phyloP scores from a whole-genome alignment of 176 grass and related monocot genomes.

The Aegilops bicornis region DNA sequence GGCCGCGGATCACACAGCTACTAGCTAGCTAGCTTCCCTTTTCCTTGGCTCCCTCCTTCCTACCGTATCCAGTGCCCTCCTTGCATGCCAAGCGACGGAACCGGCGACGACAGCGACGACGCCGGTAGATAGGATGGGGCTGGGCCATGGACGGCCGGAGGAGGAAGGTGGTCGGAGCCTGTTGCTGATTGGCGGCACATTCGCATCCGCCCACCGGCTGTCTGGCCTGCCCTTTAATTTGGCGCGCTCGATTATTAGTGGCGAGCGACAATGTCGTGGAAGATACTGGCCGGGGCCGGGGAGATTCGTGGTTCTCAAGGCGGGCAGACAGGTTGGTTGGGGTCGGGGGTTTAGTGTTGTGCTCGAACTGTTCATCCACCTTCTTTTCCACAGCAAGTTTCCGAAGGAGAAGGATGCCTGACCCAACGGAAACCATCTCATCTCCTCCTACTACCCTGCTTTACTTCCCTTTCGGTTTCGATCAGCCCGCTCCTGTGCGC shows the following conservation, averaged over 20 bases:
- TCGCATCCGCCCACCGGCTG: slow-evolving; percentile 1
- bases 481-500: not conserved
- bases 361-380: slow-evolving; percentile 17
- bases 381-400: not conserved
- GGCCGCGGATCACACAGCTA: slow-evolving; percentile 11
- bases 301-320: slow-evolving; percentile 26
- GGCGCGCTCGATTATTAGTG: not conserved
- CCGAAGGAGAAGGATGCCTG: slow-evolving; percentile 63
- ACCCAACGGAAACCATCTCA: not conserved
- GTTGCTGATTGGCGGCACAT: slow-evolving; percentile 34
- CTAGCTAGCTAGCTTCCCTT: not conserved
- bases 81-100: slow-evolving; percentile 49
- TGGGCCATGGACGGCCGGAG: not conserved
- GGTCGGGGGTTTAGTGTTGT: not conserved
- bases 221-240: not conserved
- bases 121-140: not conserved
- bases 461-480: slow-evolving; percentile 9
- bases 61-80: slow-evolving; percentile 28
- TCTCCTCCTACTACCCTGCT: not conserved
- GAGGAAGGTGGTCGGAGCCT: not conserved
- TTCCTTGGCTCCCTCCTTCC: slow-evolving; percentile 12
- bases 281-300: not conserved
- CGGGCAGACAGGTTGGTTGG: slow-evolving; percentile 38
- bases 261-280: not conserved
- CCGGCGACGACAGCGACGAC: slow-evolving; percentile 37